These are phyloP conservation scores for Xylaria longipes DNA, from an alignment of 495 filamentous ascomycete species.

Conservation along the genomic window DNA sequence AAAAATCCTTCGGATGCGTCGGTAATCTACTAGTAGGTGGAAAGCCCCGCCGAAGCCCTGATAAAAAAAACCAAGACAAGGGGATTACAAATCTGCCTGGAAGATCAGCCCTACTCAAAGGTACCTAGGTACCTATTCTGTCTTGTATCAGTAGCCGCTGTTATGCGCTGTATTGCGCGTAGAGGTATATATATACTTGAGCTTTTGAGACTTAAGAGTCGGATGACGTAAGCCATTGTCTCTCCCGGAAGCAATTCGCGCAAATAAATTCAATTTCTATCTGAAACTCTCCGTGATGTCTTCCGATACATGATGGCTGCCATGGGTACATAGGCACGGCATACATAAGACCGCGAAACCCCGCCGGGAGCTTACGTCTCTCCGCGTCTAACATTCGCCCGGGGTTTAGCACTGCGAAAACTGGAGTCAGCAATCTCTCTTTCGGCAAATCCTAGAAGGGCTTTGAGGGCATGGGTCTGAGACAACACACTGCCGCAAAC, in stretches of 20 bases:
- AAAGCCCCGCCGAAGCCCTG: neutral
- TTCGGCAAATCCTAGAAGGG: neutral
- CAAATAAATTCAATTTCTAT: neutral
- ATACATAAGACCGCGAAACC: neutral
- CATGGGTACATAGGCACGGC: neutral
- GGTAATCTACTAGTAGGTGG: conserved; percentile 18
- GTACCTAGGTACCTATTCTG: neutral
- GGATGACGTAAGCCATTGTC: neutral
- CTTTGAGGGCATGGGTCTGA: neutral
- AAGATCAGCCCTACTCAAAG: conserved; percentile 11
- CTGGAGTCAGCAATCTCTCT: conserved; percentile 16
- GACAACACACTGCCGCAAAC: neutral
- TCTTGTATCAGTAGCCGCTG: neutral
- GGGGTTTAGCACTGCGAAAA: conserved; percentile 22
- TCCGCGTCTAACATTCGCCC: neutral
- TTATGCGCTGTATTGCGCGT: neutral
- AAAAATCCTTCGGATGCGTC: conserved; percentile 25
- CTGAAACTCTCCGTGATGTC: neutral
- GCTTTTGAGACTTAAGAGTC: neutral
- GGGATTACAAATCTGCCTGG: conserved; percentile 14
- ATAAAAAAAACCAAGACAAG: neutral
- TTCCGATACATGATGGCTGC: neutral
- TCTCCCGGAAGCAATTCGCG: neutral
- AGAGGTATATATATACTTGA: neutral
- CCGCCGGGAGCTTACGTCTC: neutral